Evolutionary conservation across 225 moss, liverwort and hornwort species (phyloP), one percentile per base, ranked within the genome.

Genomic region (Pseudisothecium myosuroides): DNA sequence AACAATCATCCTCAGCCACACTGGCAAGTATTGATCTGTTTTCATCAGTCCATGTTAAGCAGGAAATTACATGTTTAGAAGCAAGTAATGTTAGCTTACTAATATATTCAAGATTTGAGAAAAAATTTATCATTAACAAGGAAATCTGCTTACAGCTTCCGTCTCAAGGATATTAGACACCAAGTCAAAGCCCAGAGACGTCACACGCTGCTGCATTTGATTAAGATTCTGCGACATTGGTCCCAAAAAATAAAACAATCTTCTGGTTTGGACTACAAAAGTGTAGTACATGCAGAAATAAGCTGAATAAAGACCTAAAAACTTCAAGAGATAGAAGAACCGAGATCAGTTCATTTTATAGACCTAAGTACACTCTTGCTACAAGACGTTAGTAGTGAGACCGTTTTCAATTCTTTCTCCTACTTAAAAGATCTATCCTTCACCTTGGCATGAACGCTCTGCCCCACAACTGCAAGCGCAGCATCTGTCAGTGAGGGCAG

Each of bases 381-480:
- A 54, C 75, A 41, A 64, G 36, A 78, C 28, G 56, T 26, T 17
- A 69, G 14, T 80, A 8, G 27, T 79, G 64, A 39, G 52, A 81
- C 6, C 11, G 43, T 23, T 75, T 43, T 50, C 28, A 60, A 34
- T 47, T 45, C 58, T 39, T 68, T 63, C 14, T 74, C 34, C 64
- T 19, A 49, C 14, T 84, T 36, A 36, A 39, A 41, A 27, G 23
- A 64, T 18, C 16, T 69, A 47, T 83, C 27, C 68, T 80, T 89
- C 89, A 97, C 96, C 95, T 96, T 93, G 55, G 91, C 88, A 85
- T 87, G 92, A 66, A 88, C 81, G 88, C 88, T 91, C 91, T 94
- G 92, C 79, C 94, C 93, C 86, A 90, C 85, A 81, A 97, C 88
- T 89, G 94, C 92, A 87, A 97, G 97, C 59, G 95, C 97, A 92